Evolutionary conservation across 169 alveolate species (phyloP).

Genomic region (Plasmodium blacklocki): DNA sequence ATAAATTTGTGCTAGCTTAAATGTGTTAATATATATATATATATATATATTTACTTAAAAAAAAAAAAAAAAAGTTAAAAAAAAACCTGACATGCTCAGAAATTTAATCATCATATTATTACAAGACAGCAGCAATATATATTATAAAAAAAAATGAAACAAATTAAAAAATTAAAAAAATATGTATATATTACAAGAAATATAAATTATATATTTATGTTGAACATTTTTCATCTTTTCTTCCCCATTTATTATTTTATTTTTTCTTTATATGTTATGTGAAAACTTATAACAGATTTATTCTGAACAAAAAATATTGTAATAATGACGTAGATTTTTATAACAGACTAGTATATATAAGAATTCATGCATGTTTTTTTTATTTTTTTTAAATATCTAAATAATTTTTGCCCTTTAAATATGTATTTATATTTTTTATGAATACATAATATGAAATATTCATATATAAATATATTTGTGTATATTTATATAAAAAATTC

Average conservation of each 20-base stretch:
- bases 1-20: conserved; percentile 29
- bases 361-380: conserved; percentile 30
- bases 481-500: too few relatives aligned
- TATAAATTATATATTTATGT: conserved; percentile 9
- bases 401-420: neutral
- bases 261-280: conserved; percentile 12
- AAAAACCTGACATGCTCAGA: conserved; percentile 40
- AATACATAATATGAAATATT: conserved; percentile 12
- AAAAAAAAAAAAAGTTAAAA: conserved; percentile 54
- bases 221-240: conserved; percentile 14
- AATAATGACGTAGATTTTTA: neutral
- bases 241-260: neutral
- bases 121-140: conserved; percentile 20
- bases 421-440: conserved; percentile 28
- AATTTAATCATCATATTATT: conserved; percentile 14
- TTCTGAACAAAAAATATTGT: conserved; percentile 46
- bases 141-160: conserved; percentile 11
- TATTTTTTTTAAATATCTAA: conserved; percentile 1
- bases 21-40: too few relatives aligned
- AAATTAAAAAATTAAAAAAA: conserved; percentile 5
- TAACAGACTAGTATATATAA: conserved; percentile 26
- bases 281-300: conserved; percentile 39
- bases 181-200: neutral
- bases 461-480: neutral
- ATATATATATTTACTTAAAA: neutral